A percentile compares a stretch with the other conserved stretches of the same genome.
Evolutionary conservation across 208 protist genomes (phyloP).

Genomic region (Trypanosoma congolense): DNA sequence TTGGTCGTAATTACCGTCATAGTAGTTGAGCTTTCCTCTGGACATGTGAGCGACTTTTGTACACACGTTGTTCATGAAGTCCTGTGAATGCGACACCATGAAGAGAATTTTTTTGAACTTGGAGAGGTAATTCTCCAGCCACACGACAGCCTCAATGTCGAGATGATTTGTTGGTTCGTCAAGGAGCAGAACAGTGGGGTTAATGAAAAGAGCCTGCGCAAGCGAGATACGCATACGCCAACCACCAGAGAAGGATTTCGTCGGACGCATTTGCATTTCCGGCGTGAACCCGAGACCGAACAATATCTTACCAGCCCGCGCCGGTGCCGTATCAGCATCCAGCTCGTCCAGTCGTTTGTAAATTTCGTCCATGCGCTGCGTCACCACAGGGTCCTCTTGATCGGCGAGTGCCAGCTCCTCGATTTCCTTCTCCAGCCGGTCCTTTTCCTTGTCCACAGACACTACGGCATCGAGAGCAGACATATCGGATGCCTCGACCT

Average conservation of each 20-base stretch:
- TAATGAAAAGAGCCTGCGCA: constrained; percentile 93
- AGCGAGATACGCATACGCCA: constrained; percentile 98
- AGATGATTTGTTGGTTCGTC: constrained; percentile 98
- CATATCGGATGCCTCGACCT: constrained; percentile 89
- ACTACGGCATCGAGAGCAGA: constrained; percentile 82
- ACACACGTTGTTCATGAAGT: constrained; percentile 97
- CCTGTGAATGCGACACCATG: constrained; percentile 95
- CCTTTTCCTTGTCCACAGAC: constrained; percentile 76
- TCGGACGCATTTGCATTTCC: constrained; percentile 77
- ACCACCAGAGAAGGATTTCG: constrained; percentile 91
- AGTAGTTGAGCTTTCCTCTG: constrained; percentile 84
- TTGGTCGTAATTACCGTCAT: constrained; percentile 95
- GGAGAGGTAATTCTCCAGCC: constrained; percentile 94
- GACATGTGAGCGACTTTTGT: constrained; percentile 95
- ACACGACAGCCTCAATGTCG: constrained; percentile 95
- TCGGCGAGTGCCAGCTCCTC: constrained; percentile 78
- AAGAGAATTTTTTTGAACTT: constrained; percentile 93
- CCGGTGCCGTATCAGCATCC: constrained; percentile 84
- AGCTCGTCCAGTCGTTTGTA: constrained; percentile 92
- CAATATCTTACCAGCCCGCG: constrained; percentile 88
- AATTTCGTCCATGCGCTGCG: constrained; percentile 78
- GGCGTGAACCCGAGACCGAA: constrained; percentile 93
- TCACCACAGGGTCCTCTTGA: constrained; percentile 74
- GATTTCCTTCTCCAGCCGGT: constrained; percentile 73
- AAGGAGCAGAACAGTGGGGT: constrained; percentile 92